phyloP scores from a whole-genome alignment of 2,329 filamentous ascomycete genomes.

The Ascochyta rabiei region DNA sequence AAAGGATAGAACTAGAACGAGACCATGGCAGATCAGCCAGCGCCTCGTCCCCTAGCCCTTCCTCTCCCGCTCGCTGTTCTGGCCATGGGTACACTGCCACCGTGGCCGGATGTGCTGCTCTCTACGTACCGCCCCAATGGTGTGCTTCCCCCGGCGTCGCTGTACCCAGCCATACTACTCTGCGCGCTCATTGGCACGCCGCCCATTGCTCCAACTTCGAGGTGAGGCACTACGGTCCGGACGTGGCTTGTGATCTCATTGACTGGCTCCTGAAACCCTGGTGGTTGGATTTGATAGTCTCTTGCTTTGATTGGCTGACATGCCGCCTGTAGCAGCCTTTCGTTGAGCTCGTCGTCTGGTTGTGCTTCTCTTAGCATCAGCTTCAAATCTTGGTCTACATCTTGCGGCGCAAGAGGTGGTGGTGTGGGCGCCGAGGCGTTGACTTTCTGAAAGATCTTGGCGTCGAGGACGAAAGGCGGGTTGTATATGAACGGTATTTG shows the following conservation, averaged over 20 bases:
- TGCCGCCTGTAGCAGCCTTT: slow-evolving; percentile 46
- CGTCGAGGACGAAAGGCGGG: slow-evolving; percentile 52
- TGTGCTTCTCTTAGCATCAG: slow-evolving; percentile 52
- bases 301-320: slow-evolving; percentile 41
- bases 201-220: slow-evolving; percentile 41
- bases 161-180: slow-evolving; percentile 46
- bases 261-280: slow-evolving; percentile 37
- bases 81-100: slow-evolving; percentile 44
- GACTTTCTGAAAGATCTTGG: slow-evolving; percentile 53
- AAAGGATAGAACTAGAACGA: too few species aligned
- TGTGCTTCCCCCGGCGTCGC: slow-evolving; percentile 44
- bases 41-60: slow-evolving; percentile 38
- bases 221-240: slow-evolving; percentile 37
- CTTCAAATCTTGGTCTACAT: slow-evolving; percentile 57
- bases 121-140: slow-evolving; percentile 45
- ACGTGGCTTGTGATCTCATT: slow-evolving; percentile 44
- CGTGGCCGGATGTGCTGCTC: slow-evolving; percentile 25
- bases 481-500: slow-evolving; percentile 52
- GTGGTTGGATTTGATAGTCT: slow-evolving; percentile 45
- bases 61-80: slow-evolving; percentile 48
- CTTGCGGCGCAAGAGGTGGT: slow-evolving; percentile 49
- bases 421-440: slow-evolving; percentile 57
- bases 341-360: slow-evolving; percentile 48
- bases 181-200: slow-evolving; percentile 50
- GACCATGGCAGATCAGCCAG: too few species aligned